Percentiles rank a stretch among this genome's conserved stretches.
phyloP scores from a whole-genome alignment of 331 rosid species.

The Spiraea crenata region DNA sequence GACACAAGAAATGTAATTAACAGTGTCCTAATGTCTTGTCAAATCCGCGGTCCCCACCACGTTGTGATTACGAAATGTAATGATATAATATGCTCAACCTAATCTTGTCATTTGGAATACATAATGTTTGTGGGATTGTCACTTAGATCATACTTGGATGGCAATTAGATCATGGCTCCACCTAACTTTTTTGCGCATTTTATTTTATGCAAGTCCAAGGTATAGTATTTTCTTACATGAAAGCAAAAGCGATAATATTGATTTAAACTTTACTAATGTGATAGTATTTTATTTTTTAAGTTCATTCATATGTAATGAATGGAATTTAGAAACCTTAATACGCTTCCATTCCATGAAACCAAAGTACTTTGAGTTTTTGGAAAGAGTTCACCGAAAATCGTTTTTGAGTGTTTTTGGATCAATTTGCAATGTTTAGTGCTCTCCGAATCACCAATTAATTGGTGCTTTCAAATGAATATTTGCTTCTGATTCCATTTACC shows the following conservation, averaged over 20 bases:
- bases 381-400: too few species aligned
- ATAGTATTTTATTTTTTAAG: too few species aligned
- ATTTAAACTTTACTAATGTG: too few species aligned
- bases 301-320: too few species aligned
- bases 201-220: conserved; percentile 15
- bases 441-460: too few species aligned
- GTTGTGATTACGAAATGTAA: conserved; percentile 3
- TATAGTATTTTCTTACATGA: conserved; percentile 7
- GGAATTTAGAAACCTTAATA: too few species aligned
- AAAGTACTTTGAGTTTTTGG: too few species aligned
- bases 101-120: conserved; percentile 8
- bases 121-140: conserved; percentile 14
- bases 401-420: too few species aligned
- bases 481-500: too few species aligned
- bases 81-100: neutral
- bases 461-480: too few species aligned
- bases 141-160: conserved; percentile 3
- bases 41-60: conserved; percentile 42
- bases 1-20: conserved; percentile 37
- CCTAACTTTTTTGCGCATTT: conserved; percentile 29
- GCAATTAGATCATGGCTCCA: conserved; percentile 25
- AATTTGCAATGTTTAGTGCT: too few species aligned
- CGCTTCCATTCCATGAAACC: too few species aligned
- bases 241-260: neutral
- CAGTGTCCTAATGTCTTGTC: conserved; percentile 27